Conservation (phyloP, 768 basidiomycete genomes). For the Multifurca ochricompacta region DNA sequence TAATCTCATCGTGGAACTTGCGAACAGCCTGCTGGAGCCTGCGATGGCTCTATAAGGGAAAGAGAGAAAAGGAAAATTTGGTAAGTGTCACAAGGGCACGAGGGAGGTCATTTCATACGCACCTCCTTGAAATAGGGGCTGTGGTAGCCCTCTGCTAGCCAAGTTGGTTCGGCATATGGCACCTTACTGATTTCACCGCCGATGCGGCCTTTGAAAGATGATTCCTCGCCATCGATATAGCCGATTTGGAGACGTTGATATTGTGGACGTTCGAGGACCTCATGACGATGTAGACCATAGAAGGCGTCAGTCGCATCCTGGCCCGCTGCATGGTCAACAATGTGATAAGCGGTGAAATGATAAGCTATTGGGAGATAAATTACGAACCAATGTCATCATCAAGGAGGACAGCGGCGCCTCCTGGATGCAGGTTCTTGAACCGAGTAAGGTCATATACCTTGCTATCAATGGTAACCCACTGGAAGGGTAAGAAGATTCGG, state of each 20-base stretch:
- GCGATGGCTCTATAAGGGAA: constrained; percentile 46
- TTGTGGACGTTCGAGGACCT: constrained; percentile 70
- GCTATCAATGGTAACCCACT: constrained; percentile 82
- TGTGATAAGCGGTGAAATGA: background rate
- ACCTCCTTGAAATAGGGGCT: constrained; percentile 74
- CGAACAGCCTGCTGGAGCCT: constrained; percentile 52
- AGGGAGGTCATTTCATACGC: constrained; percentile 15
- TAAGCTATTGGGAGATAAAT: background rate
- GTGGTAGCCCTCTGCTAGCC: constrained; percentile 64
- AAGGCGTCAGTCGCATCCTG: constrained; percentile 84
- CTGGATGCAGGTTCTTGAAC: constrained; percentile 78
- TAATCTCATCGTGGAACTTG: constrained; percentile 59
- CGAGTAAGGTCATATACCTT: constrained; percentile 79
- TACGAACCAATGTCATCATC: constrained; percentile 62
- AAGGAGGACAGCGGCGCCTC: constrained; percentile 71
- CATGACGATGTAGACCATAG: constrained; percentile 81
- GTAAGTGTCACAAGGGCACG: background rate
- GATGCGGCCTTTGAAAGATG: constrained; percentile 40
- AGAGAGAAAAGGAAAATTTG: background rate
- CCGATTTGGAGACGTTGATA: constrained; percentile 71
- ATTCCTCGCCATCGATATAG: constrained; percentile 54
- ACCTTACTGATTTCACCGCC: constrained; percentile 61
- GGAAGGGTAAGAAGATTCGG: background rate
- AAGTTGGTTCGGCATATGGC: constrained; percentile 86
- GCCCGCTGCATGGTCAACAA: constrained; percentile 43